These are phyloP conservation scores for Aristolochia contorta DNA, from an alignment of 164 flowering plant species.

Conservation along the genomic window DNA sequence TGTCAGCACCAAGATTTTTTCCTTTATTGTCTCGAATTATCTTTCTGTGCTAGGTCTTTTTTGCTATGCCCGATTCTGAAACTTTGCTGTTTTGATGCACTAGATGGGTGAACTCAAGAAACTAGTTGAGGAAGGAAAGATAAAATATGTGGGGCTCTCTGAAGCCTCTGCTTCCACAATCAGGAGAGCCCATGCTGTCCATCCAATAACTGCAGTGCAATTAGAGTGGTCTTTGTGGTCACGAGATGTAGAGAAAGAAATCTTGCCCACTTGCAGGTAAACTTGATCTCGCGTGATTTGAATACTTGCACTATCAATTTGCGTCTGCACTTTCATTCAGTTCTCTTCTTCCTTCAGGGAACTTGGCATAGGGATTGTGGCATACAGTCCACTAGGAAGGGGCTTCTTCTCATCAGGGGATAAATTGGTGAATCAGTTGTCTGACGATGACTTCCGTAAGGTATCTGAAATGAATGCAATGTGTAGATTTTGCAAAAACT, in stretches of 20 bases:
- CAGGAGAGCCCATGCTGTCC: constrained; percentile 28
- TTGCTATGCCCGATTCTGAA: neutral
- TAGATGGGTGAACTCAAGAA: constrained; percentile 27
- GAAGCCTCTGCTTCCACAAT: constrained; percentile 24
- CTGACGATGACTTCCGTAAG: constrained; percentile 11
- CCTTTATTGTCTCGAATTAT: too few species aligned
- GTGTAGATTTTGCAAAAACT: too few species aligned
- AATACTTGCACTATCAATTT: neutral
- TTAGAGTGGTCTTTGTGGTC: constrained; percentile 27
- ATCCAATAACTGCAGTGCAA: constrained; percentile 25
- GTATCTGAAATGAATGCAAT: neutral
- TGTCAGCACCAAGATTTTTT: too few species aligned
- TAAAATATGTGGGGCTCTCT: constrained; percentile 25
- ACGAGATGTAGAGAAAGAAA: constrained; percentile 28
- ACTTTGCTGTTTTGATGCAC: neutral
- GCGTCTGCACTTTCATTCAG: neutral
- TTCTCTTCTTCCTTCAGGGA: constrained; percentile 12
- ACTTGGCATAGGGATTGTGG: constrained; percentile 35
- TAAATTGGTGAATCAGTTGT: constrained; percentile 7
- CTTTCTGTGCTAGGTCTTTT: neutral
- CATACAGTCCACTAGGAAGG: constrained; percentile 30
- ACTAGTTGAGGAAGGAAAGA: constrained; percentile 29
- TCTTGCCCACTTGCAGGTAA: constrained; percentile 34
- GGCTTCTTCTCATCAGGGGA: constrained; percentile 19
- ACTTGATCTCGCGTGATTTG: neutral